phyloP scores from a whole-genome alignment of 306 rosid species.

The Cicer cuneatum region DNA sequence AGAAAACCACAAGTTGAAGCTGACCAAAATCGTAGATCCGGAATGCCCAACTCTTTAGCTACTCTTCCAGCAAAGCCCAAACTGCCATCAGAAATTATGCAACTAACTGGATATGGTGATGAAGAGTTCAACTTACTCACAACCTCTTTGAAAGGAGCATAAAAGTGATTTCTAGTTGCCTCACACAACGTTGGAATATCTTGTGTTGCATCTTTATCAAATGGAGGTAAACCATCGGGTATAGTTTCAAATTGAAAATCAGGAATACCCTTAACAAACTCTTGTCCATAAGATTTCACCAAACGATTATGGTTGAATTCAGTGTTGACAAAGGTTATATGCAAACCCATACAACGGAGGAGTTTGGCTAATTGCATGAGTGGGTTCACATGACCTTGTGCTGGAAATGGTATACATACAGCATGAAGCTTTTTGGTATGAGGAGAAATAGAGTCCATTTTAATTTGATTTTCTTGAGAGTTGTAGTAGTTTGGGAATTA shows the following conservation, averaged over 20 bases:
- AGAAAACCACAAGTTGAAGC: slow-evolving; percentile 36
- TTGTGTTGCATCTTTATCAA: slow-evolving; percentile 24
- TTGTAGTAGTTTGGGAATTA: not conserved
- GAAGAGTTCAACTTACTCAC: slow-evolving; percentile 25
- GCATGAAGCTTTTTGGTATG: slow-evolving; percentile 6
- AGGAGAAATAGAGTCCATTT: not conserved
- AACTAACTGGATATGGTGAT: not conserved
- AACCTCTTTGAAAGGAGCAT: slow-evolving; percentile 25
- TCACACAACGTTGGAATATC: slow-evolving; percentile 22
- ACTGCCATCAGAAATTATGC: slow-evolving; percentile 20
- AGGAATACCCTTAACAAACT: slow-evolving; percentile 14
- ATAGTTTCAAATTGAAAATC: slow-evolving; percentile 35
- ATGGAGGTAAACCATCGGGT: slow-evolving; percentile 26
- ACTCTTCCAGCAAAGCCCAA: slow-evolving; percentile 32
- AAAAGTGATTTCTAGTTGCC: slow-evolving; percentile 10
- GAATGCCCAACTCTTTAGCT: slow-evolving; percentile 20
- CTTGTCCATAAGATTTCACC: slow-evolving; percentile 7
- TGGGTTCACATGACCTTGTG: slow-evolving; percentile 35
- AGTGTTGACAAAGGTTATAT: slow-evolving; percentile 40
- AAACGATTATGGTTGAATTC: slow-evolving; percentile 41
- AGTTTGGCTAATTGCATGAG: slow-evolving; percentile 41
- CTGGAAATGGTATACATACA: slow-evolving; percentile 33
- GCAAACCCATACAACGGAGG: slow-evolving; percentile 24
- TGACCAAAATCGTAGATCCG: slow-evolving; percentile 15
- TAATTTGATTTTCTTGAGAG: not conserved